phyloP scores from a whole-genome alignment of 2,329 filamentous ascomycete genomes.

The Pyrenochaeta sp. region DNA sequence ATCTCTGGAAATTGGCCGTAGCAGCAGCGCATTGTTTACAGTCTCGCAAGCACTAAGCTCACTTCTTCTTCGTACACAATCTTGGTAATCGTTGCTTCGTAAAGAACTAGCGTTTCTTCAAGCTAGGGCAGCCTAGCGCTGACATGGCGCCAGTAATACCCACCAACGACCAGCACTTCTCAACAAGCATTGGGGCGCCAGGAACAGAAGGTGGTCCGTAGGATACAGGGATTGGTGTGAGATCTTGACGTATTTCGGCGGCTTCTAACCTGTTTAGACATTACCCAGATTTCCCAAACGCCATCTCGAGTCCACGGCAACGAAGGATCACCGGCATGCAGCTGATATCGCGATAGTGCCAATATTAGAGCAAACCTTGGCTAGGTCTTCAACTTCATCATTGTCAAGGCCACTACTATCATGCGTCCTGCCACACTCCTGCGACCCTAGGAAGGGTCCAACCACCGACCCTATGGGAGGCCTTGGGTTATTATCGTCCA shows the following conservation, averaged over 20 bases:
- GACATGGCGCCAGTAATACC: not conserved
- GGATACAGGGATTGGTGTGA: not conserved
- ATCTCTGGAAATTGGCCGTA: not conserved
- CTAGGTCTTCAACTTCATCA: not conserved
- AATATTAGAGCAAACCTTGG: not conserved
- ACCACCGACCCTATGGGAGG: not conserved
- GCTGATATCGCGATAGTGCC: not conserved
- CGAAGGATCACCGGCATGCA: not conserved
- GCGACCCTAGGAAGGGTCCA: not conserved
- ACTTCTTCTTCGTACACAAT: too few species aligned
- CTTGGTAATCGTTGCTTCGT: too few species aligned
- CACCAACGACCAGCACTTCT: not conserved
- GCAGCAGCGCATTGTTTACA: not conserved
- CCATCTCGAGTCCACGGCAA: not conserved
- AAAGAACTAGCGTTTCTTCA: too few species aligned
- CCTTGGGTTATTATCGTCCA: not conserved
- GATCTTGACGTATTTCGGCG: not conserved
- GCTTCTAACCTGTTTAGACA: constrained; percentile 1
- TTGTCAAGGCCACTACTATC: not conserved
- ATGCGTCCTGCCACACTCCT: not conserved
- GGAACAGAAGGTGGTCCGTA: not conserved
- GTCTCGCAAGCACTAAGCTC: not conserved
- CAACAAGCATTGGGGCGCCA: not conserved
- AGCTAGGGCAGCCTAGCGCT: not conserved
- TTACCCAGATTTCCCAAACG: not conserved